Evolutionary conservation across 371 early-diverging fungal genomes (phyloP), one percentile per base, ranked within the genome.

Genomic region (Mucor racemosus): DNA sequence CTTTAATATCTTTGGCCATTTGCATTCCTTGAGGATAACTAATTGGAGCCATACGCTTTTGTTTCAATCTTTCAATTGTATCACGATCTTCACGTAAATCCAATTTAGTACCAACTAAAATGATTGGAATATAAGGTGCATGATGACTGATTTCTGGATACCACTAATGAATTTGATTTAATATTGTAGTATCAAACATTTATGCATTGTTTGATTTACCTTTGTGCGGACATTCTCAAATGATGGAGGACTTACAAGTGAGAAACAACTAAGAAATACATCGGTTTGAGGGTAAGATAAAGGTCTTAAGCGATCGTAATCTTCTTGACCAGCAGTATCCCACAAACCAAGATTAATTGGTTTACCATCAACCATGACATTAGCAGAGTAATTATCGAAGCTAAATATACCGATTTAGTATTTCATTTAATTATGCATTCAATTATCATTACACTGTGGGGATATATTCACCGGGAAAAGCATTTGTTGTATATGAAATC

Each of bases 321-420:
- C 97, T 81, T 98, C 98, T 81, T 98, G 97, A 17, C 95, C 97
- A 64, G 98, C 97, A 17, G 98, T 98, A 90, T 98, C 99, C 98
- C 98, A 98, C 54, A 98, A 88, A 54, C 95, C 96, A 17, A 98
- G 81, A 78, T 93, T 95, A 69, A 97, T 94, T 62, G 90, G 91
- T 78, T 92, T 91, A 60, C 95, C 95, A 79, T 97, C 97, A n/a
- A 97, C 91, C 89, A 91, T 88, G 40, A 97, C 92, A 79, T 95
- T 94, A 55, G 92, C 92, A 60, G 93, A 94, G 75, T 95, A 94
- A 86, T 96, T 98, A 79, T 98, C 97, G 72, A 97, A 97, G 26
- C 91, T 90, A 84, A 53, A 41, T 17, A 5, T 38, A 94, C 94
- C 96, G 26, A 26, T 26, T 26, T 26, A 26, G 26, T 26, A 26